Conservation (phyloP, 495 filamentous ascomycete species). For the Hypoxylon lienhwacheense region DNA sequence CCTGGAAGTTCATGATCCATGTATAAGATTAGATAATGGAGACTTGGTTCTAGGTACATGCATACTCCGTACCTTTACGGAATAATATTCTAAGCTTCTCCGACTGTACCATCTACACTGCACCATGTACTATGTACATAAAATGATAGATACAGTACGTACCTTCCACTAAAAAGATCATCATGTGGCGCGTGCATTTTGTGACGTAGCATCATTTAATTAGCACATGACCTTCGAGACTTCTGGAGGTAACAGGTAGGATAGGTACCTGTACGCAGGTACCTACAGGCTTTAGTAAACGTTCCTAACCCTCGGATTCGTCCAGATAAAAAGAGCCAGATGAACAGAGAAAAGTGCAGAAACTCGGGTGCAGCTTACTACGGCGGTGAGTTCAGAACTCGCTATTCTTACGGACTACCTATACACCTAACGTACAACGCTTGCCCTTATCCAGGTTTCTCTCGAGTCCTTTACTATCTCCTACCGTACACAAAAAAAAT, state of each 20-base stretch:
- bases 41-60: too few species aligned
- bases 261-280: not conserved
- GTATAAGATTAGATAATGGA: too few species aligned
- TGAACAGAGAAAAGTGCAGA: constrained; percentile 5
- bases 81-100: constrained; percentile 21
- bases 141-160: not conserved
- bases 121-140: not conserved
- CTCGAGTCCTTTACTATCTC: too few species aligned
- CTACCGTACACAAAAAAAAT: too few species aligned
- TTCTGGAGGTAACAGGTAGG: constrained; percentile 4
- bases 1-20: constrained; percentile 16
- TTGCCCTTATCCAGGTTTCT: too few species aligned
- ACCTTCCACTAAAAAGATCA: too few species aligned
- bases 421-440: too few species aligned
- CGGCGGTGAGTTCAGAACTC: not conserved
- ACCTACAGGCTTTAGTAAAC: not conserved
- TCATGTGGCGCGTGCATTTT: too few species aligned
- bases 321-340: constrained; percentile 12
- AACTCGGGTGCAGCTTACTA: constrained; percentile 9
- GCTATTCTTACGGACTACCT: not conserved
- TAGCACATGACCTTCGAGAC: constrained; percentile 32
- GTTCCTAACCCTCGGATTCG: constrained; percentile 23
- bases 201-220: too few species aligned
- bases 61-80: too few species aligned
- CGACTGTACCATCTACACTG: constrained; percentile 9